Conservation (phyloP, 257 asterid genomes). For the Vinca minor region DNA sequence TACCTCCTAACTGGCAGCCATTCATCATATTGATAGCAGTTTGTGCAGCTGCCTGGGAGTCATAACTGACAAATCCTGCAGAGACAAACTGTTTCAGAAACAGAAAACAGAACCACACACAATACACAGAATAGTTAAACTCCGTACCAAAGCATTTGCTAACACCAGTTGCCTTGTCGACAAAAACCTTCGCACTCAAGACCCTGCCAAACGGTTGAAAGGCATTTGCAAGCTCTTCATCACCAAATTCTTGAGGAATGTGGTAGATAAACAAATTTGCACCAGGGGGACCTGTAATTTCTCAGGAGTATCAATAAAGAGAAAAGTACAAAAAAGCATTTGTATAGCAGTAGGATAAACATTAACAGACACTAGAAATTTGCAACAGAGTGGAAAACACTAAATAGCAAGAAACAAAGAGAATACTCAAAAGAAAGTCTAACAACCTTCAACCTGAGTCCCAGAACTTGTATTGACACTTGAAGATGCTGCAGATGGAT, state of each 20-base stretch:
- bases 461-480: constrained; percentile 65
- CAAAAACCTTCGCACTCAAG: constrained; percentile 82
- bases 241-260: constrained; percentile 92
- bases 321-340: not conserved
- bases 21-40: constrained; percentile 74
- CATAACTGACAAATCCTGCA: constrained; percentile 93
- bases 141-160: constrained; percentile 91
- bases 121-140: constrained; percentile 1
- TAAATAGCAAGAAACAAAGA: constrained; percentile 7
- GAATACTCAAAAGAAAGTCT: constrained; percentile 13
- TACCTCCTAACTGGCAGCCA: constrained; percentile 81
- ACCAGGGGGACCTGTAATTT: constrained; percentile 79
- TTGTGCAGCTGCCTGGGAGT: constrained; percentile 78
- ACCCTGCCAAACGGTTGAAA: constrained; percentile 82
- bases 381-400: not conserved
- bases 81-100: constrained; percentile 11
- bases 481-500: constrained; percentile 79
- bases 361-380: not conserved
- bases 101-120: not conserved
- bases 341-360: not conserved
- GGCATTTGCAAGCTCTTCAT: constrained; percentile 71
- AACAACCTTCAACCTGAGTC: constrained; percentile 78
- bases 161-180: constrained; percentile 80
- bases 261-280: constrained; percentile 91
- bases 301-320: not conserved